Evolutionary conservation across 140 eudicot species (phyloP).

Genomic region (Ambrosia hybrid): DNA sequence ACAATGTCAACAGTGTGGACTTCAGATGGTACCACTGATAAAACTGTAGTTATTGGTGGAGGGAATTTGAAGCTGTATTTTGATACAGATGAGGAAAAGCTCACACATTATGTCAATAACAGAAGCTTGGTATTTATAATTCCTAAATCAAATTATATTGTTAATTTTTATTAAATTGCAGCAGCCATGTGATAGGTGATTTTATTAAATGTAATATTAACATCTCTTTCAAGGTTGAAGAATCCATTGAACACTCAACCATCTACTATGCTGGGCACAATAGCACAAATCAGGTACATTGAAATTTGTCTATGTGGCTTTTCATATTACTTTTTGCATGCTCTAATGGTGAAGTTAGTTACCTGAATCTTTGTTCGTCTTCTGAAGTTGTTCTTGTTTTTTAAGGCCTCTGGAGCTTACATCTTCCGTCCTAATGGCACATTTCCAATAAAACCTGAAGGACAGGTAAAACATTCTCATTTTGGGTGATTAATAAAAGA

Average conservation of each 20-base stretch:
- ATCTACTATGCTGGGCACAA: slow-evolving; percentile 74
- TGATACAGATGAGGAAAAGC: slow-evolving; percentile 68
- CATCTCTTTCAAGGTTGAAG: slow-evolving; percentile 50
- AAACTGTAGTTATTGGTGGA: slow-evolving; percentile 67
- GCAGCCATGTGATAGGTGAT: slow-evolving; percentile 9
- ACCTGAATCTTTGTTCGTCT: neutral
- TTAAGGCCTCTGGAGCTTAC: slow-evolving; percentile 97
- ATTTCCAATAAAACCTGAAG: slow-evolving; percentile 52
- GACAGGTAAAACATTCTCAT: slow-evolving; percentile 49
- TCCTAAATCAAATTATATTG: neutral
- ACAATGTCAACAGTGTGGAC: slow-evolving; percentile 45
- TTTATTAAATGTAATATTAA: slow-evolving; percentile 11
- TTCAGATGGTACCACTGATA: slow-evolving; percentile 40
- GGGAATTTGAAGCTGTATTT: slow-evolving; percentile 81
- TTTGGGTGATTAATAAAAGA: slow-evolving; percentile 14
- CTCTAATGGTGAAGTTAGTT: no score
- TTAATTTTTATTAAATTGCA: neutral
- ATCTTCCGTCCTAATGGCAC: slow-evolving; percentile 90
- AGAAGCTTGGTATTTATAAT: slow-evolving; percentile 53
- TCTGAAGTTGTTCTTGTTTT: slow-evolving; percentile 26
- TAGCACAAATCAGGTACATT: slow-evolving; percentile 71
- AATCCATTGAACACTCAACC: slow-evolving; percentile 57
- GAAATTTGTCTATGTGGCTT: neutral
- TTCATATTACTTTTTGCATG: no score
- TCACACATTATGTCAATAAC: slow-evolving; percentile 58